Base-by-base conservation (phyloP, 371 early-diverging fungal species). In the Mucor racemosus region DNA sequence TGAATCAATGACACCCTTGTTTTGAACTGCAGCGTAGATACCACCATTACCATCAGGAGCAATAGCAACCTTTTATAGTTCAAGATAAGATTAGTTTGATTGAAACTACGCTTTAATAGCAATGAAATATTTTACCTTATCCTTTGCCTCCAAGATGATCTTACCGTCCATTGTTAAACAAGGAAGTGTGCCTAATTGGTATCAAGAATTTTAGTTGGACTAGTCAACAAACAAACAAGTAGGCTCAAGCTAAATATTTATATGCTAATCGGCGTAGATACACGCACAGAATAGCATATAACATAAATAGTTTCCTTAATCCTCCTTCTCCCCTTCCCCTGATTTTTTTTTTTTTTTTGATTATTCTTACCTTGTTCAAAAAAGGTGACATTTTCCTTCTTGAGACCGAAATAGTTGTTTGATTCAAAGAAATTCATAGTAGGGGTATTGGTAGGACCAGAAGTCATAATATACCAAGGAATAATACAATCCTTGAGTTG, bases 381-480 rank as follows among this genome's bases (percentile, higher is more conserved):
- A 73, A 97, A 96, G 74, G 91, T 78, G 68, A 97, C 90, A 71
- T 96, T 91, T 60, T 88, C 85, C 44, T 80, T 75, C 66, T 86
- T 74, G 42, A 97, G 79, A 31, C 97, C 96, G 82, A 95, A 97
- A 81, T 79, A 95, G 68, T 82, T 74, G 81, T 93, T 63, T 35
- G 85, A 73, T 69, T 85, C 84, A 81, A 97, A 97, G 76, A 86
- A 93, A 13, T 76, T 65, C 54, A 85, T 86, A 39, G 97, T 97
- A 31, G 92, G 90, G 4, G 62, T 82, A 65, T 91, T 86, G 17
- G 97, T 97, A 21, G 97, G 96, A 11, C 94, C 97, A 26, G 95
- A 95, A 56, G 95, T 94, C 97, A 97, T 97, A 73, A 97, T 92
- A 72, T 94, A 94, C 95, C 95, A 97, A 57, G 95, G 97, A 64